Percentiles rank a stretch among this genome's conserved stretches.
Conservation (phyloP, 2,329 filamentous ascomycete genomes). For the Fusarium sp. region DNA sequence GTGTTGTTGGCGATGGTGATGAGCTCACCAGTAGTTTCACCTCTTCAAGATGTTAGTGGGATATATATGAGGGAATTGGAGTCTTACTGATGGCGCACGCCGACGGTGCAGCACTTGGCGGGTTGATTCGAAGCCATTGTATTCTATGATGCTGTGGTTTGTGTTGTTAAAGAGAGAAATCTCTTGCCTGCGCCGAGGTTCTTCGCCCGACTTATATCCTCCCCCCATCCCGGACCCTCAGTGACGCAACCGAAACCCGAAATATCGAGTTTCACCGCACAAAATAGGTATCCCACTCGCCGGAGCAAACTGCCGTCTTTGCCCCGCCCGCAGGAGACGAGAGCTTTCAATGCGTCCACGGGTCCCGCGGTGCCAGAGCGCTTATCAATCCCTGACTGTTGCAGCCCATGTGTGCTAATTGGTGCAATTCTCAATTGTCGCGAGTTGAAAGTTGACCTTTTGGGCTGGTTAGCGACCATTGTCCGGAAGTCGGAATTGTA, state of each 20-base stretch:
- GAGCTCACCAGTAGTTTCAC: slow-evolving; percentile 59
- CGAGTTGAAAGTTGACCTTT: not conserved
- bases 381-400: slow-evolving; percentile 23
- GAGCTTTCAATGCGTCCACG: not conserved
- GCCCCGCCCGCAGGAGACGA: slow-evolving; percentile 13
- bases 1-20: slow-evolving; percentile 60
- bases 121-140: slow-evolving; percentile 67
- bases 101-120: slow-evolving; percentile 64
- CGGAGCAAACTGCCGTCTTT: slow-evolving; percentile 16
- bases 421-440: not conserved
- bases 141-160: not conserved
- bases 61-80: not conserved
- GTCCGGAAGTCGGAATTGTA: not conserved
- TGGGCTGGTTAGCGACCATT: not conserved
- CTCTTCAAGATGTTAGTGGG: slow-evolving; percentile 51
- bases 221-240: slow-evolving; percentile 13
- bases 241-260: slow-evolving; percentile 37
- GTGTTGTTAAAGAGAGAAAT: not conserved
- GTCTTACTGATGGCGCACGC: slow-evolving; percentile 66
- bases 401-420: not conserved
- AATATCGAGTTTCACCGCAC: slow-evolving; percentile 10
- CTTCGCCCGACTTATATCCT: slow-evolving; percentile 26
- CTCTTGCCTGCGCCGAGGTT: not conserved
- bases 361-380: not conserved
- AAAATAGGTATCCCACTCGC: slow-evolving; percentile 1